Evolutionary conservation across 1,284 basidiomycete species (phyloP), one percentile per base, ranked within the genome.

Genomic region (Papiliotrema laurentii): DNA sequence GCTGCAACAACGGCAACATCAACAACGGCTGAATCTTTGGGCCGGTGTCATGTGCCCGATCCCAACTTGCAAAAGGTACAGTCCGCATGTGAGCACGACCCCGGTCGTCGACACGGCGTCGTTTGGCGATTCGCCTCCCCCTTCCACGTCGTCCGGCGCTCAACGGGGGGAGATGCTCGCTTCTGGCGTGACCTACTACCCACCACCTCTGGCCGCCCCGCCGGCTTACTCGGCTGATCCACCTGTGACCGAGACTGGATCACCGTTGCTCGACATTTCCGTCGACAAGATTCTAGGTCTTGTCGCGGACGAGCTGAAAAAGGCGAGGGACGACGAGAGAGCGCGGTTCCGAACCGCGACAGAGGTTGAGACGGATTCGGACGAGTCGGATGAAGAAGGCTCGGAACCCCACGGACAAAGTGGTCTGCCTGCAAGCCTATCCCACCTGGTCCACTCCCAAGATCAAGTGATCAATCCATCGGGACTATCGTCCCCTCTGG

Each of bases 261-360:
- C 69, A 18, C 47, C 44, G 2, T 46, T 65, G 36, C 64, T 76
- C 27, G 86, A 89, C 66, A 80, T 87, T 56, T 78, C 81, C 43
- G 69, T 87, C 40, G 81, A 78, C 64, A 85, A 83, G 63, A 69
- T 87, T 55, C 54, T 86, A 24, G 30, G 42, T 14, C 53, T 70
- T 6, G 61, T 71, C 18, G 44, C 58, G 16, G 45, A 54, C 10
- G 68, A 68, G 43, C 33, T 56, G 14, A 44, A n/a, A n/a, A n/a
- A 22, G 31, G 22, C 41, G 36, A n/a, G 22, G 24, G 14, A 24
- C 34, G 21, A 33, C 49, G 13, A 2, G 19, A 10, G 31, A 44
- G n/a, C 37, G 22, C 36, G 16, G 30, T 2, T 44, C 2, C 21
- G 35, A 46, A 33, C 41, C 21, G 41, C 19, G 4, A 26, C 40